A percentile compares a stretch with the other conserved stretches of the same genome.
phyloP scores from a whole-genome alignment of 1,284 basidiomycete genomes.

The Pisolithus thermaeus region DNA sequence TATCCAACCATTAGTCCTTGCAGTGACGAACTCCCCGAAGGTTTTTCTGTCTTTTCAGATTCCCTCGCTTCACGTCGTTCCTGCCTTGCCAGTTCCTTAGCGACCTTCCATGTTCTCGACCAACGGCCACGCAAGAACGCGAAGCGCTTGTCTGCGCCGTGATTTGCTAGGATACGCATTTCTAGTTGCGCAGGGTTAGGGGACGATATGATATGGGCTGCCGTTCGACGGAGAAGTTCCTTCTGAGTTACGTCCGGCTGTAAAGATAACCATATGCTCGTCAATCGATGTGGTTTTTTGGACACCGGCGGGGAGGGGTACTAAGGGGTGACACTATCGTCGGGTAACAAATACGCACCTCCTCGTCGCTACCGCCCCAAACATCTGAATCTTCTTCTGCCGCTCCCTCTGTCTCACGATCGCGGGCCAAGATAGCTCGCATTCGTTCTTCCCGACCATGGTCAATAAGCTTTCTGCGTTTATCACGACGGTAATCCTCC shows the following conservation, averaged over 20 bases:
- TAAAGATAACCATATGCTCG: too few species aligned
- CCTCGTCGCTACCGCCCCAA: constrained; percentile 73
- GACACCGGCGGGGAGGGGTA: too few species aligned
- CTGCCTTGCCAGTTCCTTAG: constrained; percentile 38
- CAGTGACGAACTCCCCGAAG: constrained; percentile 29
- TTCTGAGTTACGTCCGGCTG: constrained; percentile 65
- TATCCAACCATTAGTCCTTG: constrained; percentile 33
- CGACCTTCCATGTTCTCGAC: constrained; percentile 53
- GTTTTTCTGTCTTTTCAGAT: not conserved
- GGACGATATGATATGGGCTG: constrained; percentile 57
- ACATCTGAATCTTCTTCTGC: constrained; percentile 36
- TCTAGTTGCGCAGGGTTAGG: constrained; percentile 75
- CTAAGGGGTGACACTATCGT: too few species aligned
- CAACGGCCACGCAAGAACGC: constrained; percentile 76
- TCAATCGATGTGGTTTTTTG: too few species aligned
- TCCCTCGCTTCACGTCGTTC: constrained; percentile 14
- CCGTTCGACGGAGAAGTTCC: constrained; percentile 73
- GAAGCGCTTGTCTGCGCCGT: constrained; percentile 66
- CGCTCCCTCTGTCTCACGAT: constrained; percentile 37
- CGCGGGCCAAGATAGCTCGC: constrained; percentile 41
- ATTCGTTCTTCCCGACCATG: constrained; percentile 57
- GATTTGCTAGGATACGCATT: constrained; percentile 81
- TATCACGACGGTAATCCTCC: constrained; percentile 60
- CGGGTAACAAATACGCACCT: constrained; percentile 36
- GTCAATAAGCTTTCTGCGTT: constrained; percentile 60